Percentiles rank a stretch among this genome's conserved stretches.
phyloP scores from a whole-genome alignment of 768 basidiomycete species.

The Phylloporus sp. region DNA sequence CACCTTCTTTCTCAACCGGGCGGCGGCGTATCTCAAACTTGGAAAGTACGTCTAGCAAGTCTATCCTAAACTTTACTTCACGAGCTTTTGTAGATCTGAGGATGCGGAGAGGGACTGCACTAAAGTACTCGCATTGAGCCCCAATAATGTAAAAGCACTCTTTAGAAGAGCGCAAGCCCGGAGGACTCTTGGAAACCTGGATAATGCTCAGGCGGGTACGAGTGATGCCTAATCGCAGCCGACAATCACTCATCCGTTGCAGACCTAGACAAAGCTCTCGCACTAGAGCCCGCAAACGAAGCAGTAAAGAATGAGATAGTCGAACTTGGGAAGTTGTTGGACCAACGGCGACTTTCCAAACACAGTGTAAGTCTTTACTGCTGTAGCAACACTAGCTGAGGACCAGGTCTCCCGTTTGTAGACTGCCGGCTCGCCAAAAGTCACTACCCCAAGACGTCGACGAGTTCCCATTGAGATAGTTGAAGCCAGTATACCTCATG shows the following conservation, averaged over 20 bases:
- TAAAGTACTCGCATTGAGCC: constrained; percentile 51
- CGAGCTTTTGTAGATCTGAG: constrained; percentile 47
- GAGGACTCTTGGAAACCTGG: constrained; percentile 46
- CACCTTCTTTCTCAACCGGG: constrained; percentile 84
- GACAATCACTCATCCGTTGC: constrained; percentile 3
- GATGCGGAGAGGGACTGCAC: constrained; percentile 84
- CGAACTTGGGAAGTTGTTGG: constrained; percentile 42
- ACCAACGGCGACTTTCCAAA: constrained; percentile 34
- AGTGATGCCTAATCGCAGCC: background rate
- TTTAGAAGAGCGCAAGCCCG: constrained; percentile 79
- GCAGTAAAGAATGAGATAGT: constrained; percentile 60
- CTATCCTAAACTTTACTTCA: background rate
- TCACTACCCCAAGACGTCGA: constrained; percentile 39
- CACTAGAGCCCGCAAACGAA: constrained; percentile 61
- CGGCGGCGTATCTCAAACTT: constrained; percentile 90
- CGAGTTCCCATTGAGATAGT: constrained; percentile 64
- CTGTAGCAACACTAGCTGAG: background rate
- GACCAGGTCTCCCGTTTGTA: constrained; percentile 10
- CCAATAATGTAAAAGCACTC: constrained; percentile 70
- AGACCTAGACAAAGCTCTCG: constrained; percentile 63
- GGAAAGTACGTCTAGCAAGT: constrained; percentile 70
- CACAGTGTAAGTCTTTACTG: constrained; percentile 13
- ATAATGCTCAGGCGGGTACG: constrained; percentile 58
- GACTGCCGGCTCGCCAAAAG: constrained; percentile 1
- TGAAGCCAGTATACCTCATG: constrained; percentile 30